Percentiles rank a stretch among this genome's conserved stretches.
Evolutionary conservation across 768 basidiomycete genomes (phyloP).

Genomic region (Daedalea quercina): DNA sequence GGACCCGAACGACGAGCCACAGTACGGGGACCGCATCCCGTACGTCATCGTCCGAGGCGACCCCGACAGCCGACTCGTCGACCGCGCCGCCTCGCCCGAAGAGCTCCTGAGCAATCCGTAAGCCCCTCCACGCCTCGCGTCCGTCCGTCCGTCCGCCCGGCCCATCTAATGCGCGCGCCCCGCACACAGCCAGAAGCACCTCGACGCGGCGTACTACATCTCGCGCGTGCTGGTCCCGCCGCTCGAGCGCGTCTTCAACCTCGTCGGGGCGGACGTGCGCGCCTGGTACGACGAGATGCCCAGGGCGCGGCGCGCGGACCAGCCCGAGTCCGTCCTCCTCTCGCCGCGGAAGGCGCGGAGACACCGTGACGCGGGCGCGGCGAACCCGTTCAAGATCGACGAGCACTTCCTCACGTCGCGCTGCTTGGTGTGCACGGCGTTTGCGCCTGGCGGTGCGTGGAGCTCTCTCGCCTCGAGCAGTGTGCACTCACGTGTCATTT

Average conservation of each 20-base stretch:
- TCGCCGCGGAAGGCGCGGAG: constrained; percentile 31
- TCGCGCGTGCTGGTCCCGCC: constrained; percentile 82
- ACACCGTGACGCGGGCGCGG: constrained; percentile 20
- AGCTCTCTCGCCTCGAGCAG: background rate
- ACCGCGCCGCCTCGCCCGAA: constrained; percentile 68
- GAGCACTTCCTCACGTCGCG: constrained; percentile 67
- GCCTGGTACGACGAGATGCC: constrained; percentile 90
- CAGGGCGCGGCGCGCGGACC: constrained; percentile 38
- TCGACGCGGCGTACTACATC: constrained; percentile 92
- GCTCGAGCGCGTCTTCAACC: constrained; percentile 83
- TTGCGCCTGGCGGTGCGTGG: constrained; percentile 45
- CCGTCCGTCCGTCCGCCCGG: background rate
- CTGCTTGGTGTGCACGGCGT: constrained; percentile 62
- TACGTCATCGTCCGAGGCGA: constrained; percentile 77
- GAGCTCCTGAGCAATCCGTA: constrained; percentile 63
- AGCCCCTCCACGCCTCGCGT: background rate
- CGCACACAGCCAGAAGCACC: constrained; percentile 46
- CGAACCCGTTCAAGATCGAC: constrained; percentile 51
- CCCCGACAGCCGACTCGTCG: constrained; percentile 58
- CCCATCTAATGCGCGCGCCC: background rate
- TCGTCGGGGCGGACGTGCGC: constrained; percentile 82
- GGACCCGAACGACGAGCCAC: constrained; percentile 79
- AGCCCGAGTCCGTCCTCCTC: constrained; percentile 27
- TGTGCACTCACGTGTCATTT: background rate
- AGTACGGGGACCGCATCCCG: constrained; percentile 90